Conservation (phyloP, 2,329 filamentous ascomycete species). For the Dryadomyces quercivorus region DNA sequence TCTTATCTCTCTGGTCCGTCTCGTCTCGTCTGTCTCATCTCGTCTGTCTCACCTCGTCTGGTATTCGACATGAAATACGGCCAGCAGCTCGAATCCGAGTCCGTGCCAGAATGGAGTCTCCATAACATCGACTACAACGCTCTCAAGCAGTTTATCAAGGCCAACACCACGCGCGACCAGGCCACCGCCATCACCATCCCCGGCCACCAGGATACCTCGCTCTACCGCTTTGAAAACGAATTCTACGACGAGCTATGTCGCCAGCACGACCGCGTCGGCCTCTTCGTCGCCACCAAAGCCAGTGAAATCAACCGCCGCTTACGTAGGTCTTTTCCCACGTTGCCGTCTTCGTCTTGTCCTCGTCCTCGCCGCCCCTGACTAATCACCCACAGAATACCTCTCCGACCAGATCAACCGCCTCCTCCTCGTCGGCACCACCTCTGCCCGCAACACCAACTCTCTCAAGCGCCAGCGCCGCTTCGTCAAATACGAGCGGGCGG, state of each 20-base stretch:
- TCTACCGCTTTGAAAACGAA: slow-evolving; percentile 55
- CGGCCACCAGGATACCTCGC: slow-evolving; percentile 47
- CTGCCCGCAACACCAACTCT: slow-evolving; percentile 20
- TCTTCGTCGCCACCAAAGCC: slow-evolving; percentile 70
- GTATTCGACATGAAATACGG: slow-evolving; percentile 82
- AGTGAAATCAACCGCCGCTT: slow-evolving; percentile 64
- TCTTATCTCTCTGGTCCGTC: too few relatives aligned
- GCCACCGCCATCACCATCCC: slow-evolving; percentile 63
- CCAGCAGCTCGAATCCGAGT: slow-evolving; percentile 59
- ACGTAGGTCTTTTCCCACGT: slow-evolving; percentile 32
- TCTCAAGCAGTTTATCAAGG: slow-evolving; percentile 74
- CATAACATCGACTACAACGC: slow-evolving; percentile 86
- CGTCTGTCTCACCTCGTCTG: background rate
- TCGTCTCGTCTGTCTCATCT: background rate
- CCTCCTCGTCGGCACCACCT: slow-evolving; percentile 28
- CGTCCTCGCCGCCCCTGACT: background rate
- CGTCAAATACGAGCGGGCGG: slow-evolving; percentile 38
- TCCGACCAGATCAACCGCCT: slow-evolving; percentile 34
- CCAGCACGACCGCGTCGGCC: slow-evolving; percentile 65
- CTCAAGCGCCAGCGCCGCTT: slow-evolving; percentile 38
- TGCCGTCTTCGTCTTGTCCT: background rate
- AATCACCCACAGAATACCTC: slow-evolving; percentile 29
- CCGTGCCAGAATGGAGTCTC: slow-evolving; percentile 71
- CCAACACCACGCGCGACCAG: slow-evolving; percentile 59
- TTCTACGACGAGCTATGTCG: slow-evolving; percentile 59